Base-by-base conservation (phyloP, 192 early-diverging fungal genomes). In the Chytriomyces sp. region DNA sequence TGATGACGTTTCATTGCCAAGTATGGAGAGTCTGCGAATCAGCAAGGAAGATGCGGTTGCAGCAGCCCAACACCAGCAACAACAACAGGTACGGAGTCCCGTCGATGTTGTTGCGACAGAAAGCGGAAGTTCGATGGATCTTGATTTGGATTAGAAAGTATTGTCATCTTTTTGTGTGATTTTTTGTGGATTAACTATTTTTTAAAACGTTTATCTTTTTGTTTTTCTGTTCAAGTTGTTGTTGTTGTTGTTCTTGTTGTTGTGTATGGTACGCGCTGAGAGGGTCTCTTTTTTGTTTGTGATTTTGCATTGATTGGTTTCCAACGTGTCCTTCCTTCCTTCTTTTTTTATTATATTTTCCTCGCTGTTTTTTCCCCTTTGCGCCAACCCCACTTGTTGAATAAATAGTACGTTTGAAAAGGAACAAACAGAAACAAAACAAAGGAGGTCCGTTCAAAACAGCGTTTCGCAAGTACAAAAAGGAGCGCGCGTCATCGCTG, bases 81-180 rank as follows among this genome's bases (percentile, higher is more conserved):
- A 59, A 59, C 57, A 59, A 59, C 46, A 46, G n/a, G 5, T n/a
- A 16, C 13, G n/a, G 24, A 16, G n/a, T 65, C 64, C 64, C 26
- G 64, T 65, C 26, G 64, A 16, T 13, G 67, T 16, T 68, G 67
- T 18, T 16, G 46, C 67, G 43, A 50, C 46, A 26, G 20, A n/a
- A 64, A 16, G n/a, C 28, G 43, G 44, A 63, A 61, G 43, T n/a
- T 35, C 61, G 0, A 67, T 67, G 72, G 59, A 73, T 60, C n/a
- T 73, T 57, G 72, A 73, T 73, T 63, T 73, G 61, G 72, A 73
- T 45, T 73, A 59, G 47, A 20, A 24, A 48, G 11, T 49, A 50
- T 10, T 59, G 18, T 10, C 47, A 43, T 24, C 13, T 23, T 16
- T 64, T 24, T 23, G 64, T 23, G 64, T 35, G 35, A 35, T 35